Conservation (phyloP, 306 rosid species). For the Prunus kanzakura region DNA sequence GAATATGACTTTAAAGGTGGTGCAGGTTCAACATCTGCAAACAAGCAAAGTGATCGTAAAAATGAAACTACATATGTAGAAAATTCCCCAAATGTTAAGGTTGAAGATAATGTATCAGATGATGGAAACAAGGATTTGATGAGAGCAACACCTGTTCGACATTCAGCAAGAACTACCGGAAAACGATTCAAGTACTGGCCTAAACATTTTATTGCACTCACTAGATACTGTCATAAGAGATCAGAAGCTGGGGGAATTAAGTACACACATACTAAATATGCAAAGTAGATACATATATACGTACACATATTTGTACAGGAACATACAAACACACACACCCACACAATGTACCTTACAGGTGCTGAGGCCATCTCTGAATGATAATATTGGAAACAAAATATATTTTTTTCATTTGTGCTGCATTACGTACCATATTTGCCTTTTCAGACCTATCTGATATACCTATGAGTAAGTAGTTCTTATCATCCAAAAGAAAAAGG, state of each 20-base stretch:
- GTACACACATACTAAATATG: background rate
- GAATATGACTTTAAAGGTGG: slow-evolving; percentile 82
- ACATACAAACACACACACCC: background rate
- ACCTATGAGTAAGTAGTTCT: background rate
- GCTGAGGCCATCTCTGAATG: background rate
- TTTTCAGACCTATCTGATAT: background rate
- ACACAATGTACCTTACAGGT: background rate
- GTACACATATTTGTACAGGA: background rate
- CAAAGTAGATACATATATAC: background rate
- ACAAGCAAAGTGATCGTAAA: slow-evolving; percentile 44
- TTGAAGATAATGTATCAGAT: slow-evolving; percentile 51
- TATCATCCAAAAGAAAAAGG: background rate
- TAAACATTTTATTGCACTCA: slow-evolving; percentile 23
- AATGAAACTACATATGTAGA: slow-evolving; percentile 30
- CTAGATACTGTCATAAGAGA: slow-evolving; percentile 9
- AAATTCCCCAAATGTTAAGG: slow-evolving; percentile 39
- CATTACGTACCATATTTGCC: background rate
- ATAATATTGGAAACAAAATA: background rate
- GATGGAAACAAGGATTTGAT: slow-evolving; percentile 46
- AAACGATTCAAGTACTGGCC: slow-evolving; percentile 57
- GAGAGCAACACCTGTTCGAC: slow-evolving; percentile 56
- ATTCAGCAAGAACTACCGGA: slow-evolving; percentile 57
- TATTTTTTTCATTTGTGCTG: background rate
- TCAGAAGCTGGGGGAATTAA: background rate
- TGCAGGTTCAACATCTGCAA: slow-evolving; percentile 51